Evolutionary conservation across 495 filamentous ascomycete genomes (phyloP).

Genomic region (Alectoria sarmentosa): DNA sequence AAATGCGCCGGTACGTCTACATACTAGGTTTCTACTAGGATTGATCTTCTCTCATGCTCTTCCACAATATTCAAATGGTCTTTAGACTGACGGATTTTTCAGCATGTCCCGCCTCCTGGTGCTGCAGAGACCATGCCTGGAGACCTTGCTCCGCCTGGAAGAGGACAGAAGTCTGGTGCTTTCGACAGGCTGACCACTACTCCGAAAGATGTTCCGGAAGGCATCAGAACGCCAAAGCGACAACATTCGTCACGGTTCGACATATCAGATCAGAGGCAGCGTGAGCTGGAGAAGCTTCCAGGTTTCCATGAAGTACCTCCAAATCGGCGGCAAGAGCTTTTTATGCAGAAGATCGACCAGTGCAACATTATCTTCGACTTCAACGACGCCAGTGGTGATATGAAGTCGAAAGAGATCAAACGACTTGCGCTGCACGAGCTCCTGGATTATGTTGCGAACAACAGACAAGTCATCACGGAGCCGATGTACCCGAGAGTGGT

Average conservation of each 20-base stretch:
- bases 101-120: slow-evolving; percentile 88
- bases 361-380: slow-evolving; percentile 99
- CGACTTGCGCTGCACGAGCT: slow-evolving; percentile 92
- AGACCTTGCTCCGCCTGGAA: slow-evolving; percentile 89
- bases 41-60: not conserved
- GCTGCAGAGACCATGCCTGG: slow-evolving; percentile 97
- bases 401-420: slow-evolving; percentile 99
- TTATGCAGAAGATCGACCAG: slow-evolving; percentile 99
- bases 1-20: slow-evolving; percentile 64
- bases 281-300: slow-evolving; percentile 93
- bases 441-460: slow-evolving; percentile 97
- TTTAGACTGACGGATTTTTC: slow-evolving; percentile 31
- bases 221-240: slow-evolving; percentile 87
- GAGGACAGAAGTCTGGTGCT: slow-evolving; percentile 75
- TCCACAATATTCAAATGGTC: not conserved
- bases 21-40: slow-evolving; percentile 25
- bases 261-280: slow-evolving; percentile 82
- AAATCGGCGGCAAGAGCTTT: slow-evolving; percentile 89
- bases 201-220: slow-evolving; percentile 92
- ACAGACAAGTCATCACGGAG: slow-evolving; percentile 95
- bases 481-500: slow-evolving; percentile 98
- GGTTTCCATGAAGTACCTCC: slow-evolving; percentile 99
- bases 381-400: slow-evolving; percentile 95
- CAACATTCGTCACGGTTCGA: slow-evolving; percentile 98
- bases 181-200: slow-evolving; percentile 89